Evolutionary conservation across 805 yeast genomes (phyloP).

Genomic region (Kluyveromyces starmeri): DNA sequence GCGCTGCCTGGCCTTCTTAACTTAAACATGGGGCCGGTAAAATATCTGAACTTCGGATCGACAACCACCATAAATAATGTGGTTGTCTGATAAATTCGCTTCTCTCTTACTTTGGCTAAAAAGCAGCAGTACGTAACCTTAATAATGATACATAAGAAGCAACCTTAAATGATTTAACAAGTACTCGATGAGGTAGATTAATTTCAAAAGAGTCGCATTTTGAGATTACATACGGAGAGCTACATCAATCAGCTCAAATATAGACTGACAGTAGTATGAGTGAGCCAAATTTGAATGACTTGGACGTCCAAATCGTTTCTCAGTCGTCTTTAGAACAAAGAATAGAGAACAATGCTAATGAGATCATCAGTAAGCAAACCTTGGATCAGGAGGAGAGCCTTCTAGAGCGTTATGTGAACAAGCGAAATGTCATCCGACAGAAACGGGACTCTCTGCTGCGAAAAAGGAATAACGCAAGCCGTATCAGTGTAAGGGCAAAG

Average conservation of each 20-base stretch:
- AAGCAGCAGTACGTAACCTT: too few species aligned
- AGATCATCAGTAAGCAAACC: conserved; percentile 50
- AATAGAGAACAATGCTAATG: conserved; percentile 62
- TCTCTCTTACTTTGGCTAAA: too few species aligned
- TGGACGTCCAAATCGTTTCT: conserved; percentile 58
- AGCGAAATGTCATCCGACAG: conserved; percentile 34
- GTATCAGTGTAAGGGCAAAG: conserved; percentile 55
- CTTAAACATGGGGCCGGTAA: too few species aligned
- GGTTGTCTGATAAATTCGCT: too few species aligned
- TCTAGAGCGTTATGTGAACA: conserved; percentile 53
- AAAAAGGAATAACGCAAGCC: conserved; percentile 44
- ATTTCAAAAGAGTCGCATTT: too few species aligned
- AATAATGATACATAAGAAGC: too few species aligned
- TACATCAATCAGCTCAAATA: background rate
- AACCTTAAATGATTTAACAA: too few species aligned
- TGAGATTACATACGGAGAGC: too few species aligned
- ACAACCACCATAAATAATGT: too few species aligned
- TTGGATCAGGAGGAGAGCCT: conserved; percentile 67
- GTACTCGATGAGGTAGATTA: too few species aligned
- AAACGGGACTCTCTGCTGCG: conserved; percentile 41
- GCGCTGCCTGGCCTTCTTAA: too few species aligned
- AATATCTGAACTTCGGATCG: too few species aligned
- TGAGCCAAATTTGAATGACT: conserved; percentile 23
- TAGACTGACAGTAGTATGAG: background rate
- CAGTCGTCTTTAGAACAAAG: conserved; percentile 72